Evolutionary conservation across 2,329 filamentous ascomycete species (phyloP), one percentile per base, ranked within the genome.

Genomic region (Botrytis cinerea): DNA sequence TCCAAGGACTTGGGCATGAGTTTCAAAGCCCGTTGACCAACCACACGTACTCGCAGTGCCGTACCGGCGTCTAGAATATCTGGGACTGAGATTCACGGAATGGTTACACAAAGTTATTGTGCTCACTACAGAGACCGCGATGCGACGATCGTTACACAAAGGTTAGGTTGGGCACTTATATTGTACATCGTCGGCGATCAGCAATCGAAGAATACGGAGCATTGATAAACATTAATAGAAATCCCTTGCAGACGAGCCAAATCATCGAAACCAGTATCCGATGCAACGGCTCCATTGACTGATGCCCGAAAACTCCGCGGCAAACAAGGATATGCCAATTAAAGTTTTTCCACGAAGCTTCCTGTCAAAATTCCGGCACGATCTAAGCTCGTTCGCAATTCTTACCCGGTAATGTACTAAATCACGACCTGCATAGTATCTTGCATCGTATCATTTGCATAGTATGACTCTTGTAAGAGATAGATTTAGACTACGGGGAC

Each of bases 401-500:
- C 32, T 28, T 28, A 54, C 51, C 51, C 51, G 35, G 25, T 40
- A 62, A 62, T 35, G 59, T 61, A 61, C 38, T 18, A 61, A 61
- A 16, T 12, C n/a, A 57, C 51, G n/a, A 28, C n/a, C 28, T 57
- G n/a, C 51, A 57, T 57, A 57, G 8, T 57, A 57, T 57, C 51
- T 57, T 28, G 51, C 59, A 61, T 40, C 12, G 22, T 38, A 61
- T 40, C 59, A 61, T 61, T 57, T 61, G 59, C 59, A 61, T 61
- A 38, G 38, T 38, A n/a, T 45, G 40, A 57, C 51, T 57, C 51
- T 57, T 57, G 40, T 46, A 32, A 32, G 16, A 64, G 61, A 46
- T 32, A 63, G 40, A 22, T 62, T 45, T 63, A 64, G 61, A 57
- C 64, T 51, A 54, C 46, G 66, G 66, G 66, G 48, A 43, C 66